Percentiles rank a stretch among this genome's conserved stretches.
Evolutionary conservation across 192 early-diverging fungal genomes (phyloP).

Genomic region (Coemansia interrupta): DNA sequence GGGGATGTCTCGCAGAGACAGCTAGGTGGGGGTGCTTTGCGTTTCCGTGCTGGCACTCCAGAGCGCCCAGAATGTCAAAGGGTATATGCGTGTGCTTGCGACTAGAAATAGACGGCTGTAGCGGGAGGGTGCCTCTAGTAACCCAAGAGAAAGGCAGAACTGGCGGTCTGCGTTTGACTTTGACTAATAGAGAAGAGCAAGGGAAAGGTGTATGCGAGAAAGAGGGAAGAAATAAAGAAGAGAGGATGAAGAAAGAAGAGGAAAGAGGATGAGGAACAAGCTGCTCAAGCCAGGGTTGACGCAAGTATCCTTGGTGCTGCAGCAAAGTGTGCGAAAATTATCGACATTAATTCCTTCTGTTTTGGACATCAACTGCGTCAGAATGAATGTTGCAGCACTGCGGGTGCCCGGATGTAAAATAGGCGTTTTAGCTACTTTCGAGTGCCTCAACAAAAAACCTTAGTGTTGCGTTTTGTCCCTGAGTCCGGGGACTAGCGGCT

Average conservation of each 20-base stretch:
- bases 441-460: too few relatives aligned
- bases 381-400: neutral
- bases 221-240: conserved; percentile 1
- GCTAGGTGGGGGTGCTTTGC: too few relatives aligned
- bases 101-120: too few relatives aligned
- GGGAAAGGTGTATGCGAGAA: neutral
- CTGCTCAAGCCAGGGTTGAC: neutral
- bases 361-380: neutral
- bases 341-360: conserved; percentile 4
- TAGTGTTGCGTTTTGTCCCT: too few relatives aligned
- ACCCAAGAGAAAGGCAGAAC: conserved; percentile 3
- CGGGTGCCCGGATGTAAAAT: too few relatives aligned
- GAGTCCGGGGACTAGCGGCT: too few relatives aligned
- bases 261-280: neutral
- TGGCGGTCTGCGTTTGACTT: conserved; percentile 3
- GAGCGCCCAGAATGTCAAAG: too few relatives aligned
- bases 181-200: neutral
- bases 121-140: neutral
- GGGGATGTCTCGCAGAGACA: too few relatives aligned
- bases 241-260: conserved; percentile 7
- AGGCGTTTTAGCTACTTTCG: too few relatives aligned
- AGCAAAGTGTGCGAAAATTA: neutral
- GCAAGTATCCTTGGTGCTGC: neutral
- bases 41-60: too few relatives aligned
- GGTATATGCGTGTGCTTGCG: too few relatives aligned